These are phyloP conservation scores for Pelargonium nanum DNA, from an alignment of 345 rosid species.

Conservation along the genomic window DNA sequence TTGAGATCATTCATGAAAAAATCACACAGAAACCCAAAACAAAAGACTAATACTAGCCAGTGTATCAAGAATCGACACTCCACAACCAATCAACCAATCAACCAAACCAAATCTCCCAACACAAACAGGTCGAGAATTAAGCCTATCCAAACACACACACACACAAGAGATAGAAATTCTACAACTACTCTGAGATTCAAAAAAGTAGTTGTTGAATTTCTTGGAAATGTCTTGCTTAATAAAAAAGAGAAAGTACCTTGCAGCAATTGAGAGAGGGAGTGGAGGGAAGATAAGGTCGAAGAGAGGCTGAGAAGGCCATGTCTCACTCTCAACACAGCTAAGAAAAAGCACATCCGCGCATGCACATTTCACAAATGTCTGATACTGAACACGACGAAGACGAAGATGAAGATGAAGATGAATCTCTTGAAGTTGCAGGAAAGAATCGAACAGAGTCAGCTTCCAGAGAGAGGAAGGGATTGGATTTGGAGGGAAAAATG, in stretches of 20 bases:
- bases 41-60: neutral
- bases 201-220: no score
- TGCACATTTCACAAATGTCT: constrained; percentile 1
- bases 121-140: no score
- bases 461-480: constrained; percentile 9
- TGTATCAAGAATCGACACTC: no score
- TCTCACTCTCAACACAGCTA: constrained; percentile 2
- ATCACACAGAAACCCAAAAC: neutral
- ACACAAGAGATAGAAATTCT: neutral
- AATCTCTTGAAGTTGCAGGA: constrained; percentile 7
- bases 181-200: neutral
- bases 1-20: neutral
- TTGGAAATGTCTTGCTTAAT: no score
- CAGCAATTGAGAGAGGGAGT: constrained; percentile 18
- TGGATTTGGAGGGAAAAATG: constrained; percentile 5
- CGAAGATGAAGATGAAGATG: constrained; percentile 2
- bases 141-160: neutral
- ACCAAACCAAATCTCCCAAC: no score
- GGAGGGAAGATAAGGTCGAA: constrained; percentile 29
- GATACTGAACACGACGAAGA: neutral
- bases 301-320: constrained; percentile 50
- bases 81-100: no score
- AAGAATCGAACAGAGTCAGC: neutral
- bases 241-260: constrained; percentile 19
- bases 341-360: constrained; percentile 17